Evolutionary conservation across 2,329 filamentous ascomycete species (phyloP).

Genomic region (Cytospora leucostoma): DNA sequence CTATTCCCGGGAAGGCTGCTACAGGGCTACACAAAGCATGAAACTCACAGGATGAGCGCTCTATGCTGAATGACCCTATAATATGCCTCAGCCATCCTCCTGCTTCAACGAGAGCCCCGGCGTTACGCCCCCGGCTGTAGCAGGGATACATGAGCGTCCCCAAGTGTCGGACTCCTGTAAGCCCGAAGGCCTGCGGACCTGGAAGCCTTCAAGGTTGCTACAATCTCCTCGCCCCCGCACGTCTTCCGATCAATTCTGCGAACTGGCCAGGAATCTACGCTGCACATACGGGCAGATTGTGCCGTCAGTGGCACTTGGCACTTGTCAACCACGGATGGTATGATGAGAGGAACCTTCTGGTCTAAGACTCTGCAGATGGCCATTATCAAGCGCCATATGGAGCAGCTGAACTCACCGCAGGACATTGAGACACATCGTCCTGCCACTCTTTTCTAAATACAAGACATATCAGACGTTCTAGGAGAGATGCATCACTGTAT

Average conservation of each 20-base stretch:
- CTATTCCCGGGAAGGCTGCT: not conserved
- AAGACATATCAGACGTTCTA: conserved; percentile 2
- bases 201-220: not conserved
- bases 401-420: conserved; percentile 4
- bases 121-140: not conserved
- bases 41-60: not conserved
- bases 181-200: no score
- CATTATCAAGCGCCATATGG: not conserved
- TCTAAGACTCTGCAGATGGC: not conserved
- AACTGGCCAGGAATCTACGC: not conserved
- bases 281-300: not conserved
- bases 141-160: not conserved
- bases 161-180: not conserved
- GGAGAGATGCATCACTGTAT: not conserved
- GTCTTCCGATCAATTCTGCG: not conserved
- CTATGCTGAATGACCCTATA: not conserved
- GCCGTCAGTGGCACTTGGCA: not conserved
- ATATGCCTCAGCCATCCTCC: not conserved
- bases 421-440: conserved; percentile 3
- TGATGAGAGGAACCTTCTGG: not conserved
- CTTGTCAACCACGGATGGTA: not conserved
- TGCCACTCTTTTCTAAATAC: conserved; percentile 2
- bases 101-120: not conserved
- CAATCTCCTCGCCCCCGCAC: not conserved
- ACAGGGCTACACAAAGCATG: not conserved